Evolutionary conservation across 495 filamentous ascomycete genomes (phyloP).

Genomic region (Hamigera avellanea): DNA sequence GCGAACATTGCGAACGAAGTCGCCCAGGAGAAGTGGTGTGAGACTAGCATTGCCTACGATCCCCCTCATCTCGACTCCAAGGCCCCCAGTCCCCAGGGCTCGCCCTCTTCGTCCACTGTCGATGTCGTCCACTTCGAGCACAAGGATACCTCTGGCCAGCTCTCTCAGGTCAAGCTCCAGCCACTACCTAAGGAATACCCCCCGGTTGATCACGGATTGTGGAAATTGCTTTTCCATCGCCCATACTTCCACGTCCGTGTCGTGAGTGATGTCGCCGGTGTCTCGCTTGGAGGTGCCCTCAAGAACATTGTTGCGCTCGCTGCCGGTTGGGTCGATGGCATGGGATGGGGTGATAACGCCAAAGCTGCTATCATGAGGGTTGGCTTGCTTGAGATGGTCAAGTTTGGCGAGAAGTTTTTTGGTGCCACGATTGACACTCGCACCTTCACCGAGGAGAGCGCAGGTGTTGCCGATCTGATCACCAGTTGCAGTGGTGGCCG

Average conservation of each 20-base stretch:
- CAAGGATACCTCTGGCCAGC: slow-evolving; percentile 49
- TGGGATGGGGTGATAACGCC: slow-evolving; percentile 96
- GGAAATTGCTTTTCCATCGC: slow-evolving; percentile 83
- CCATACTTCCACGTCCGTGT: slow-evolving; percentile 96
- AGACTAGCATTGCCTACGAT: slow-evolving; percentile 94
- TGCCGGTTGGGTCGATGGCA: slow-evolving; percentile 88
- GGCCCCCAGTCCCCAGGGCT: slow-evolving; percentile 50
- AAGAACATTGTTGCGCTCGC: slow-evolving; percentile 97
- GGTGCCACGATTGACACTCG: slow-evolving; percentile 59
- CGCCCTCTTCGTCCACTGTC: slow-evolving; percentile 42
- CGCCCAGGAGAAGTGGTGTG: slow-evolving; percentile 87
- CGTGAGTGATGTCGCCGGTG: slow-evolving; percentile 85
- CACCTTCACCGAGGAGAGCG: slow-evolving; percentile 94
- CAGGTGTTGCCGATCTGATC: slow-evolving; percentile 92
- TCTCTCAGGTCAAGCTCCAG: slow-evolving; percentile 52
- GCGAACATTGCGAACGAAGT: slow-evolving; percentile 97
- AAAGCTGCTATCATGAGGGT: slow-evolving; percentile 96
- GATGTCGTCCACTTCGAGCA: slow-evolving; percentile 53
- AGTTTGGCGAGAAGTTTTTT: slow-evolving; percentile 91
- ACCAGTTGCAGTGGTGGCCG: slow-evolving; percentile 84
- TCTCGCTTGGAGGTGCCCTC: slow-evolving; percentile 87
- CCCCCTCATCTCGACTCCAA: slow-evolving; percentile 75
- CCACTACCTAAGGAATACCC: slow-evolving; percentile 71
- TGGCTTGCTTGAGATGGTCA: slow-evolving; percentile 87
- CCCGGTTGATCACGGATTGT: slow-evolving; percentile 63